Evolutionary conservation across 1,139 yeast genomes (phyloP).

Genomic region (Kodamaea plutei): DNA sequence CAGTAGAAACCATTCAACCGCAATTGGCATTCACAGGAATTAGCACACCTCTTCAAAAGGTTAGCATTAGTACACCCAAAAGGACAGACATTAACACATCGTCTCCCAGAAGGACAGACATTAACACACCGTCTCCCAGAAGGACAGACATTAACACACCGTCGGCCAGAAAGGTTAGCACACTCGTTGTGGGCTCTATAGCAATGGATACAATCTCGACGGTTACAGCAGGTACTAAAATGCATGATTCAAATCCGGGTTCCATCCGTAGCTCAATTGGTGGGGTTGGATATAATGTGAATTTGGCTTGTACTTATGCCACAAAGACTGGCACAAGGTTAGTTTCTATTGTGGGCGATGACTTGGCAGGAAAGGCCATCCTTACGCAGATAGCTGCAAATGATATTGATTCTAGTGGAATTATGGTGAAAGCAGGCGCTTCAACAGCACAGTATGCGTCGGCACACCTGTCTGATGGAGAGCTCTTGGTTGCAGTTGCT

Average conservation of each 20-base stretch:
- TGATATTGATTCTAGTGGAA: constrained; percentile 38
- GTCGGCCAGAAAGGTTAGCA: too few relatives aligned
- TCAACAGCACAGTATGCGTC: constrained; percentile 71
- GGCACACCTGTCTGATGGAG: constrained; percentile 59
- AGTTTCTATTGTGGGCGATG: constrained; percentile 59
- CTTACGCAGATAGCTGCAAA: constrained; percentile 21
- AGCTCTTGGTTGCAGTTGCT: constrained; percentile 71
- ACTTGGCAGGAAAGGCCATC: constrained; percentile 48
- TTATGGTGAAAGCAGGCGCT: constrained; percentile 21
- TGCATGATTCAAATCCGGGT: constrained; percentile 76
- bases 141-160: too few relatives aligned
- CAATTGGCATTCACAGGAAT: too few relatives aligned
- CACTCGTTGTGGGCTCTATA: constrained; percentile 63
- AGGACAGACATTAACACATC: too few relatives aligned
- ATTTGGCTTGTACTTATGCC: constrained; percentile 45
- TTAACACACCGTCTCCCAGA: too few relatives aligned
- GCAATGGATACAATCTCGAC: constrained; percentile 70
- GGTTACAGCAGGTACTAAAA: constrained; percentile 23
- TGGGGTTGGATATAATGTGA: constrained; percentile 81
- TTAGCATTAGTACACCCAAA: too few relatives aligned
- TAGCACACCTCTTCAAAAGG: too few relatives aligned
- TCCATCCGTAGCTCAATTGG: constrained; percentile 56
- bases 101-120: too few relatives aligned
- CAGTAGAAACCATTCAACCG: too few relatives aligned
- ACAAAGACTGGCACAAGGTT: constrained; percentile 28